phyloP scores from a whole-genome alignment of 768 basidiomycete species.

The Auricularia sp. region DNA sequence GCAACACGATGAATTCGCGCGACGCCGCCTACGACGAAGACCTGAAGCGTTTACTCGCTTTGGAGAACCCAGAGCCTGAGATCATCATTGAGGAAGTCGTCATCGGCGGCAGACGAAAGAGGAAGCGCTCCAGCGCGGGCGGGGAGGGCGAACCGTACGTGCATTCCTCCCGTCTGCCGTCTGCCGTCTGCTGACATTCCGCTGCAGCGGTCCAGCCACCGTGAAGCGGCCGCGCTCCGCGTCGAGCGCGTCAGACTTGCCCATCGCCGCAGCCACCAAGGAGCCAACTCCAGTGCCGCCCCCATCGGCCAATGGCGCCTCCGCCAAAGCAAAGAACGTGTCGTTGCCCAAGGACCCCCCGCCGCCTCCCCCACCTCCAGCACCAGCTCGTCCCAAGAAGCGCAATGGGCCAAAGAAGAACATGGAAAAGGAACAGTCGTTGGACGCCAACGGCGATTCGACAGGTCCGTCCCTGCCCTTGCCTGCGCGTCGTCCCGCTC shows the following conservation, averaged over 20 bases:
- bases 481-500: conserved; percentile 18
- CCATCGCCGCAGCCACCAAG: background rate
- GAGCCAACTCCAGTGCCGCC: background rate
- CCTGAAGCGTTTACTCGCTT: conserved; percentile 47
- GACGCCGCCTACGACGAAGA: conserved; percentile 91
- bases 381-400: background rate
- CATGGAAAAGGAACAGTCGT: conserved; percentile 5
- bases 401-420: background rate
- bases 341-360: conserved; percentile 11
- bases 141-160: conserved; percentile 27
- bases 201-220: conserved; percentile 26
- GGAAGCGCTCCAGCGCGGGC: conserved; percentile 42
- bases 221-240: conserved; percentile 72
- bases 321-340: background rate
- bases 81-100: conserved; percentile 23
- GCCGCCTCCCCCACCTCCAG: conserved; percentile 9
- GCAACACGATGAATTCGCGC: conserved; percentile 96
- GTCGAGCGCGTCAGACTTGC: conserved; percentile 54
- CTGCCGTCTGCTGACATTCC: conserved; percentile 8
- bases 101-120: conserved; percentile 41
- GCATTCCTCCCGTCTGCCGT: background rate
- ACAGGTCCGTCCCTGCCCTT: conserved; percentile 9
- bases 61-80: conserved; percentile 31
- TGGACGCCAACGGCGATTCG: conserved; percentile 58
- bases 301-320: background rate